A percentile compares a stretch with the other conserved stretches of the same genome.
Conservation (phyloP, 495 filamentous ascomycete species). For the Xanthoparmelia taractica region DNA sequence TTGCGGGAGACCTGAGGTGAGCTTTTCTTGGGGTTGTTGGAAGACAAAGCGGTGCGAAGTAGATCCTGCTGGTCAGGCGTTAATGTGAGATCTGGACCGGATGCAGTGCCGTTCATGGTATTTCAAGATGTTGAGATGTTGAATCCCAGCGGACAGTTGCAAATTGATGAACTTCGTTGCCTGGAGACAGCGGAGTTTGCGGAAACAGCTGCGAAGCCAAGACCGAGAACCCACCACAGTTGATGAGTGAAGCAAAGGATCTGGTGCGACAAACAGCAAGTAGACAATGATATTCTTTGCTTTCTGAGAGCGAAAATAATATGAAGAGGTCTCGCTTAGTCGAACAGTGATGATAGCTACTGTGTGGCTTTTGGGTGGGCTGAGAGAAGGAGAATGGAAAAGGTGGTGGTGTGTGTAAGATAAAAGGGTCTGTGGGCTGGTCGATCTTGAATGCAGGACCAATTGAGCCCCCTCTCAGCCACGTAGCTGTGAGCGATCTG, state of each 20-base stretch:
- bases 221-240: slow-evolving; percentile 5
- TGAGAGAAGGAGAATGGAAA: not conserved
- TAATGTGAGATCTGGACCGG: slow-evolving; percentile 49
- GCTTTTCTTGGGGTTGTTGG: slow-evolving; percentile 49
- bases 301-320: not conserved
- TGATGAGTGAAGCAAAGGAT: not conserved
- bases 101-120: slow-evolving; percentile 28
- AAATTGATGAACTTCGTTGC: not conserved
- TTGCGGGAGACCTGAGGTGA: not conserved
- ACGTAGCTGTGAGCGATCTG: not conserved
- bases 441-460: slow-evolving; percentile 7
- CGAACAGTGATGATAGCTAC: not conserved
- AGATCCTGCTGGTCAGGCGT: slow-evolving; percentile 83
- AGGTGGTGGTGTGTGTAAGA: slow-evolving; percentile 10
- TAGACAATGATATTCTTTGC: not conserved
- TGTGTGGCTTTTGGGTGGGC: not conserved
- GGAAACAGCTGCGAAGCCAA: not conserved
- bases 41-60: slow-evolving; percentile 77
- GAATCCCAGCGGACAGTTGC: not conserved
- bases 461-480: not conserved
- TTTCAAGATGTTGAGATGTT: slow-evolving; percentile 26
- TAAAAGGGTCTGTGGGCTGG: slow-evolving; percentile 2
- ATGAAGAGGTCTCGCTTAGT: not conserved
- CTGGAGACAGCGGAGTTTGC: not conserved
- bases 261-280: not conserved